phyloP scores from a whole-genome alignment of 345 rosid species.

The Gossypium herbaceum region DNA sequence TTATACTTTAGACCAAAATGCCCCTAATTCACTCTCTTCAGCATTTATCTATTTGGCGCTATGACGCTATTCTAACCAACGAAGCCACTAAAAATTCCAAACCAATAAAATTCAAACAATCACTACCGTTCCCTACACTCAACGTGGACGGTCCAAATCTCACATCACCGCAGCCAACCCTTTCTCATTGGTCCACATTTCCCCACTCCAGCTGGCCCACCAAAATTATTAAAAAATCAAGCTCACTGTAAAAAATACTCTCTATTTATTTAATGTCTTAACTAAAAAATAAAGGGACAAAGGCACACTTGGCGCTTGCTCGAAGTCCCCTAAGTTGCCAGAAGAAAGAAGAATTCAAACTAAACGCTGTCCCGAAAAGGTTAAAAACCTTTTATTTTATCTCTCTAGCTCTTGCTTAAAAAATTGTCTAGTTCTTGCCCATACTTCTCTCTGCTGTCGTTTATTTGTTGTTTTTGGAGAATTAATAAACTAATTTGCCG shows the following conservation, averaged over 20 bases:
- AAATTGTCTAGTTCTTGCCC: no score
- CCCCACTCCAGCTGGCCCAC: constrained; percentile 27
- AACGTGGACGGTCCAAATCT: constrained; percentile 28
- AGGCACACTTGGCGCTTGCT: constrained; percentile 43
- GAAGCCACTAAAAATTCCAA: not conserved
- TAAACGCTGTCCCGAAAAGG: not conserved
- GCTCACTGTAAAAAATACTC: not conserved
- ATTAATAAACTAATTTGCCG: no score
- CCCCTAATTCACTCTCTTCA: not conserved
- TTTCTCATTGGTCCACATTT: constrained; percentile 41
- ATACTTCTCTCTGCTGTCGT: no score
- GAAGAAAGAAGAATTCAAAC: constrained; percentile 16
- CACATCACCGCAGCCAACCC: constrained; percentile 16
- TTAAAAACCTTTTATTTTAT: not conserved
- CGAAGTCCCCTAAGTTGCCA: constrained; percentile 19
- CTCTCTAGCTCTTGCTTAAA: no score
- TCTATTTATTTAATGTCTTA: constrained; percentile 18
- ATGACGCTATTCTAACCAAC: constrained; percentile 2
- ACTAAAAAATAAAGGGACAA: not conserved
- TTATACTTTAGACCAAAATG: constrained; percentile 2
- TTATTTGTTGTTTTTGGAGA: no score
- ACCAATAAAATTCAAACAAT: not conserved
- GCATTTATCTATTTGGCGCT: not conserved
- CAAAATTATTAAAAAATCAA: constrained; percentile 5
- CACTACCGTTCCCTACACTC: not conserved